Evolutionary conservation across 1,284 basidiomycete species (phyloP).

Genomic region (Ganoderma sinense): DNA sequence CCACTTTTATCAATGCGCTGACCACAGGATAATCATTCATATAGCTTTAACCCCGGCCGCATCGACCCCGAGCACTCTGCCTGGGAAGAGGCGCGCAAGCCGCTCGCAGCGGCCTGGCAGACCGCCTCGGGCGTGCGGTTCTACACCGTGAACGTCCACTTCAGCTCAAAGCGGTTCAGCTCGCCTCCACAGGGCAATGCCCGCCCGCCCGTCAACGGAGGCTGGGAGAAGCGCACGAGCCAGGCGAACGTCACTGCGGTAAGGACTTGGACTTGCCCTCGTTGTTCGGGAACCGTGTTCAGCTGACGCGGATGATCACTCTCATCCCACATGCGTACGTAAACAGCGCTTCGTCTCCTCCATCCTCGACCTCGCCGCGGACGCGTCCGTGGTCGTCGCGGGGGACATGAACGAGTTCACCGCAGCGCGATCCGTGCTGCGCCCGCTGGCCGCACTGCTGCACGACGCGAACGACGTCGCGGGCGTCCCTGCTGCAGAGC

Average conservation of each 20-base stretch:
- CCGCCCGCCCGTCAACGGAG: constrained; percentile 65
- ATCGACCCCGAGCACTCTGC: constrained; percentile 64
- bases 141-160: constrained; percentile 69
- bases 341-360: constrained; percentile 57
- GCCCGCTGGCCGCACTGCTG: constrained; percentile 50
- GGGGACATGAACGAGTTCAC: constrained; percentile 74
- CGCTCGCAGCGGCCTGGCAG: constrained; percentile 65
- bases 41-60: constrained; percentile 68
- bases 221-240: constrained; percentile 53
- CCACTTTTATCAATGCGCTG: not conserved
- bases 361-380: constrained; percentile 51
- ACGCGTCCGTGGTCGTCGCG: constrained; percentile 61
- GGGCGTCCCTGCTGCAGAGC: constrained; percentile 54
- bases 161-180: constrained; percentile 66
- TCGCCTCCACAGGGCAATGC: constrained; percentile 62
- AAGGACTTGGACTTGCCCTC: constrained; percentile 26
- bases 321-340: not conserved
- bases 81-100: constrained; percentile 69
- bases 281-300: not conserved
- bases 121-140: constrained; percentile 54
- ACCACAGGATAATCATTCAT: not conserved
- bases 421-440: constrained; percentile 60
- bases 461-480: constrained; percentile 62
- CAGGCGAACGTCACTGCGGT: constrained; percentile 62
- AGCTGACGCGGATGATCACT: not conserved